Evolutionary conservation across 768 basidiomycete species (phyloP), one percentile per base, ranked within the genome.

Genomic region (Suillus subaureus): DNA sequence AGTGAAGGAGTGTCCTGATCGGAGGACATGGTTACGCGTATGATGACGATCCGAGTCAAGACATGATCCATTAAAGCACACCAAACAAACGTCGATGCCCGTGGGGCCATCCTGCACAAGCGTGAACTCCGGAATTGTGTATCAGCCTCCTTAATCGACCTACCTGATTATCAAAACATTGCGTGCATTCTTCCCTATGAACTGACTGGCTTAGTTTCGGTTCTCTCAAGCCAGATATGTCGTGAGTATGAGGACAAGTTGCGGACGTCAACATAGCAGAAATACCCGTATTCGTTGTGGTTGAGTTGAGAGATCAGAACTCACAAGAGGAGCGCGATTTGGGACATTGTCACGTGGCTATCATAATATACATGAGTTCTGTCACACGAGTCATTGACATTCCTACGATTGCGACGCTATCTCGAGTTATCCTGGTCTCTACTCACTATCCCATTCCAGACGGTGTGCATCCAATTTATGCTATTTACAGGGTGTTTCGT

Each of bases 31-130:
- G 0, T 85, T 85, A 11, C 79, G 80, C 6, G 93, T 90, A 73
- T 98, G 97, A 63, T 89, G 85, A 33, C 92, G 81, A 21, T 82
- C 80, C 6, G 72, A 61, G 69, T 80, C 82, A 3, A 90, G 79
- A 73, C 97, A 99, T 0, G 89, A 93, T 9, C 97, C 97, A 71
- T 96, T 99, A 85, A 96, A 99, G 81, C 97, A 99, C 28, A 76
- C 77, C 63, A 99, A 81, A 77, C 97, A 99, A 61, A 98, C 91
- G 70, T 97, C 92, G 67, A 97, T 80, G 7, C 97, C 97, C 15
- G 82, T 77, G 0, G 88, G 83, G 4, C 79, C 78, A 73, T 96
- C 94, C 91, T 96, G 70, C 60, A 64, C 28, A 51, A 40, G 26
- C 31, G 26, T 47, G 56, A 18, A 35, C 23, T 39, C 43, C 23